phyloP scores from a whole-genome alignment of 2,329 filamentous ascomycete species.

The Malbranchea cinnamomea region DNA sequence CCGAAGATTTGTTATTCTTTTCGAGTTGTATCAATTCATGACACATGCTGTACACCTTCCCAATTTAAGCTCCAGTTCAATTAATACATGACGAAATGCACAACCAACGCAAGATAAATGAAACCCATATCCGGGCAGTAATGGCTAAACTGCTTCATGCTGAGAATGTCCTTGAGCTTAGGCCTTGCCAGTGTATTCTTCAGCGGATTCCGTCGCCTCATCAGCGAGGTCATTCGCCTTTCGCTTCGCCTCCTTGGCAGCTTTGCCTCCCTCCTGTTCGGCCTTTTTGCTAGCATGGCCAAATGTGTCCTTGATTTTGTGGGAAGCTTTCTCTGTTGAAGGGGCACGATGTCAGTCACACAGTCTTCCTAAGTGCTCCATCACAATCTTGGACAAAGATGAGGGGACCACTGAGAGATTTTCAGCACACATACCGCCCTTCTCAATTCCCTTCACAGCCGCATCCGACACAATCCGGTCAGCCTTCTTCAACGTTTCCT shows the following conservation, averaged over 20 bases:
- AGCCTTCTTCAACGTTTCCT: slow-evolving; percentile 43
- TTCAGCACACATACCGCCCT: slow-evolving; percentile 35
- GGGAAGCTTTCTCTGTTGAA: slow-evolving; percentile 35
- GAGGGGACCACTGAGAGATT: neutral
- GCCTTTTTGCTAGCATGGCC: slow-evolving; percentile 28
- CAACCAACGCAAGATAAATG: too few species aligned
- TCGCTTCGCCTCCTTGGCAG: slow-evolving; percentile 17
- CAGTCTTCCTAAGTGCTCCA: neutral
- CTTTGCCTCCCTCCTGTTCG: slow-evolving; percentile 22
- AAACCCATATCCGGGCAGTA: neutral
- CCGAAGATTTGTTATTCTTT: too few species aligned
- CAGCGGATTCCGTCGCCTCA: slow-evolving; percentile 16
- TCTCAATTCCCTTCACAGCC: slow-evolving; percentile 48
- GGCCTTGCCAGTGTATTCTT: slow-evolving; percentile 15
- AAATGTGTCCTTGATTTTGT: slow-evolving; percentile 28
- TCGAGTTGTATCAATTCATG: too few species aligned
- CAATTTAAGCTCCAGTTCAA: too few species aligned
- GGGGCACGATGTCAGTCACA: slow-evolving; percentile 4
- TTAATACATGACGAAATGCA: too few species aligned
- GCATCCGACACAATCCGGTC: slow-evolving; percentile 41
- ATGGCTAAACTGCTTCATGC: neutral
- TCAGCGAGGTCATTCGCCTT: slow-evolving; percentile 19
- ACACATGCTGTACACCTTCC: neutral
- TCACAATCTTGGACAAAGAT: slow-evolving; percentile 1
- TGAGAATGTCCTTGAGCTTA: slow-evolving; percentile 9